Evolutionary conservation across 2,329 filamentous ascomycete species (phyloP).

Genomic region (Apiospora koreana): DNA sequence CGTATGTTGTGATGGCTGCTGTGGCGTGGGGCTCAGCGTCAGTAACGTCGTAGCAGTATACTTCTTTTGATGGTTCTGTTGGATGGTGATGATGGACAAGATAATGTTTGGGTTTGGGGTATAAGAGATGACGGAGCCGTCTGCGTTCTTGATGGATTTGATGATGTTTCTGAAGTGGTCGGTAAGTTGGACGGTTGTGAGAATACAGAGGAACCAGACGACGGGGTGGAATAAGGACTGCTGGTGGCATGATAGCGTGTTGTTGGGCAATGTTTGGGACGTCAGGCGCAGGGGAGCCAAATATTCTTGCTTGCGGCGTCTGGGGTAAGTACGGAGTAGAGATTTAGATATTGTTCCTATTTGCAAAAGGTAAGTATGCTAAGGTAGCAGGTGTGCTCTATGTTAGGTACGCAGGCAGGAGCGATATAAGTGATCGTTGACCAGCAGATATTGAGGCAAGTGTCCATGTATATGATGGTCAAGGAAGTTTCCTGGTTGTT

Average conservation of each 20-base stretch:
- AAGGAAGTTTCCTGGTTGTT: too few relatives aligned
- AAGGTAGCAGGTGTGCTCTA: too few relatives aligned
- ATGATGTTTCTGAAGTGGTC: not conserved
- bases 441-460: too few relatives aligned
- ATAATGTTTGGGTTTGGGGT: not conserved
- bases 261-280: not conserved
- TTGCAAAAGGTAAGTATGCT: too few relatives aligned
- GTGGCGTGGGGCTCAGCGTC: not conserved
- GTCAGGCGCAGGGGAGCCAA: not conserved
- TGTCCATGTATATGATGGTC: too few relatives aligned
- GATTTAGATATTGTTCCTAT: too few relatives aligned
- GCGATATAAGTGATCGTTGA: too few relatives aligned
- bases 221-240: not conserved
- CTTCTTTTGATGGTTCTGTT: not conserved
- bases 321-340: not conserved
- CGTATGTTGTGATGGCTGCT: not conserved
- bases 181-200: not conserved
- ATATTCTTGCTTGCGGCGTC: not conserved
- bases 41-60: not conserved
- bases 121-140: not conserved
- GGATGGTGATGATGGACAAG: not conserved
- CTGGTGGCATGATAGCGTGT: not conserved
- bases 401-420: too few relatives aligned
- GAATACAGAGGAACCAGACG: not conserved
- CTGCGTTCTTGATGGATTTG: not conserved